Base-by-base conservation (phyloP, 2,329 filamentous ascomycete genomes). In the Xylariaceae sp. region DNA sequence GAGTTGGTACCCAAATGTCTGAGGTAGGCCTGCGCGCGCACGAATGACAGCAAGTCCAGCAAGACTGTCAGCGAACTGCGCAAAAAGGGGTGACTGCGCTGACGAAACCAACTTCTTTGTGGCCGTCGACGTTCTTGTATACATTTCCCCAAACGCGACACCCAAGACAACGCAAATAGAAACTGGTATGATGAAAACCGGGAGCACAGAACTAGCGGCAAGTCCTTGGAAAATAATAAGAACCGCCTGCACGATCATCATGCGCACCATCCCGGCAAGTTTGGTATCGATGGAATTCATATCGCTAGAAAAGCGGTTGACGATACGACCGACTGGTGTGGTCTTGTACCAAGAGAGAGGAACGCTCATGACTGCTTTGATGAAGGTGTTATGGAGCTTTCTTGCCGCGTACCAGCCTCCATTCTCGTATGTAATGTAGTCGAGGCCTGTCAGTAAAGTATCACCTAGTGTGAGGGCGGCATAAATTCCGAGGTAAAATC, bases 311-410 rank as follows among this genome's bases (percentile, higher is more conserved):
- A 80, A 77, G 11, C 78, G 72, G 54, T 79, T 79, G 44, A 75
- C 69, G 44, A 77, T 70, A 33, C 76, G 70, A 11, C 76, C 73
- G 14, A 76, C 68, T 0, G 77, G 72, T 1, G 76, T 69, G 37
- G 73, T 61, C 56, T 78, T 77, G 54, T 76, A 80, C 77, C 77
- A 82, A 4, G 73, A 71, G 8, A 81, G 64, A 1, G 78, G 73
- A 3, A 77, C 78, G 20, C 67, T 65, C 64, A 82, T 67, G 16
- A 81, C 65, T 16, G 75, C 70, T 11, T 64, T 65, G 36, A 80
- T 73, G 41, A 81, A 73, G 40, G 71, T 69, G 12, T 67, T 67
- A 61, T 82, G 78, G 35, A 81, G 68, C 25, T 62, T 68, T 23
- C 69, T 68, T 1, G 76, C 78, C 2, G 78, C 78, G n/a, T 67